Conservation (phyloP, 1,284 basidiomycete genomes). For the Fistulinella staudtii region DNA sequence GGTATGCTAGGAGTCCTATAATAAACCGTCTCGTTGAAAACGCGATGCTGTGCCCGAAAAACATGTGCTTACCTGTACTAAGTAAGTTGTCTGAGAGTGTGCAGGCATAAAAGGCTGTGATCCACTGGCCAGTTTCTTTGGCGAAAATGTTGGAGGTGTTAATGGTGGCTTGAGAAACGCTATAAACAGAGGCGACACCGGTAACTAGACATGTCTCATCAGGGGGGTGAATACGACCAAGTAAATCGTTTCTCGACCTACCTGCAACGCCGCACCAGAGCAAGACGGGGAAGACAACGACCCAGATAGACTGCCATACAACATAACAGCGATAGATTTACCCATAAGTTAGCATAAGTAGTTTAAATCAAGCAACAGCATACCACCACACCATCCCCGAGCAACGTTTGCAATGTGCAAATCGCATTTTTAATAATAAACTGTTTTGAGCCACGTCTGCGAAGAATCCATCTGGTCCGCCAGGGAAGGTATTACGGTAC, state of each 20-base stretch:
- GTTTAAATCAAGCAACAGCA: background rate
- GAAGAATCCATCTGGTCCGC: slow-evolving; percentile 21
- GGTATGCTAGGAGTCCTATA: background rate
- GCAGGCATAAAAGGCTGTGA: slow-evolving; percentile 29
- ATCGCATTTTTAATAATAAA: slow-evolving; percentile 23
- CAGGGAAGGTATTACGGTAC: slow-evolving; percentile 16
- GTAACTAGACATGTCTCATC: slow-evolving; percentile 1
- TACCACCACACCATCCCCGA: slow-evolving; percentile 21
- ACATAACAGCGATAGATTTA: slow-evolving; percentile 32
- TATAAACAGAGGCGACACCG: slow-evolving; percentile 10
- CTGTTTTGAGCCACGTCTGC: slow-evolving; percentile 11
- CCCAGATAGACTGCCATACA: slow-evolving; percentile 22
- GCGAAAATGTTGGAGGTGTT: slow-evolving; percentile 25
- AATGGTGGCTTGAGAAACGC: slow-evolving; percentile 10
- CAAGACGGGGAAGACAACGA: slow-evolving; percentile 22
- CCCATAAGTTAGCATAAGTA: background rate
- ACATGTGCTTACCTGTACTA: slow-evolving; percentile 24
- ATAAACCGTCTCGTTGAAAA: background rate
- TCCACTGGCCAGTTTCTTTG: slow-evolving; percentile 28
- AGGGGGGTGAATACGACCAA: background rate
- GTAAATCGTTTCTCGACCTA: background rate
- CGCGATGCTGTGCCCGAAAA: background rate
- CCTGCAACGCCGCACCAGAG: slow-evolving; percentile 21
- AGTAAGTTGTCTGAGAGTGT: slow-evolving; percentile 32
- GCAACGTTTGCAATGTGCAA: slow-evolving; percentile 21